These are phyloP conservation scores for Fusarium sp. DNA, from an alignment of 2,329 filamentous ascomycete species.

Conservation along the genomic window DNA sequence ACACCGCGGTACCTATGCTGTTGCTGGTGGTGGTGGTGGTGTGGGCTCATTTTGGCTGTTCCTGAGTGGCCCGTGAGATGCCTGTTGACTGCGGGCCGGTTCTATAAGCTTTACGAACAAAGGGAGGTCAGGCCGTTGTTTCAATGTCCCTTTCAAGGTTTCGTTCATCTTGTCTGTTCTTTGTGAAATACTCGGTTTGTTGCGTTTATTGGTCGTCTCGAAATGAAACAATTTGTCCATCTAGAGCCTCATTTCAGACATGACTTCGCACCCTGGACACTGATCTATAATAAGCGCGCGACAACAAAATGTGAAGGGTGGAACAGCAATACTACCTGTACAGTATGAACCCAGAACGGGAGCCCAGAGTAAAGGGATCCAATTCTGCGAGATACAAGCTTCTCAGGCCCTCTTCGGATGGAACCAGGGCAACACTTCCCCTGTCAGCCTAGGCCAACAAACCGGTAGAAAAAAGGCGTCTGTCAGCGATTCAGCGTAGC, in stretches of 20 bases:
- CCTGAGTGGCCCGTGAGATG: conserved; percentile 34
- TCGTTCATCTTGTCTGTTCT: conserved; percentile 21
- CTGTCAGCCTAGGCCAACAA: conserved; percentile 21
- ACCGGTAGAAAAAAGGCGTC: conserved; percentile 27
- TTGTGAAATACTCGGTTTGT: conserved; percentile 1
- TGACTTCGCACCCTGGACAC: neutral
- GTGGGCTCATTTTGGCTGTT: conserved; percentile 31
- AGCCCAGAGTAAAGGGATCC: neutral
- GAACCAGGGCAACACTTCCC: conserved; percentile 5
- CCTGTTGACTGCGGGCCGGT: conserved; percentile 26
- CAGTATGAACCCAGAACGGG: conserved; percentile 16
- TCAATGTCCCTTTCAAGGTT: conserved; percentile 33
- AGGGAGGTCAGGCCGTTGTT: conserved; percentile 38
- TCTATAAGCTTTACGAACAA: conserved; percentile 31
- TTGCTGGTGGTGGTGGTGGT: conserved; percentile 26
- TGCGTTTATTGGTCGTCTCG: conserved; percentile 10
- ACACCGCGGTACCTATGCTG: neutral
- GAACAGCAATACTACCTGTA: neutral
- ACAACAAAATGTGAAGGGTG: conserved; percentile 12
- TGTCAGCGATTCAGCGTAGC: conserved; percentile 38
- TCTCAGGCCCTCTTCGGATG: neutral
- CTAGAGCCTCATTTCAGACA: conserved; percentile 13
- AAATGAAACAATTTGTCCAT: conserved; percentile 27
- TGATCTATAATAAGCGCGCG: conserved; percentile 18
- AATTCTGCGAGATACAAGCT: conserved; percentile 6